Base-by-base conservation (phyloP, 2,329 filamentous ascomycete species). In the Pezicula rhizophila region DNA sequence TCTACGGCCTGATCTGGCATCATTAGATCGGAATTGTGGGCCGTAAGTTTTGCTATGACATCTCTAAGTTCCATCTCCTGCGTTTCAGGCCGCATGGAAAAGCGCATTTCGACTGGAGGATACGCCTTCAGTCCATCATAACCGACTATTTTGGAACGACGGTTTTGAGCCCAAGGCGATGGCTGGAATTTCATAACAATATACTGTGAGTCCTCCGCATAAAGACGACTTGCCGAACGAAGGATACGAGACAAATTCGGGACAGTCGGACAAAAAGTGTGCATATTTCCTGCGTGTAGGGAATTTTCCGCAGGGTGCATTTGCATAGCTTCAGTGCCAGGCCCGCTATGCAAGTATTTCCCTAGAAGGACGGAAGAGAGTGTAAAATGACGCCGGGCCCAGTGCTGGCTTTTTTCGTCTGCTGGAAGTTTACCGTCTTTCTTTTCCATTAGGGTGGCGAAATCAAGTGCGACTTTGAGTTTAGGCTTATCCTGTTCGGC, bases 1-100 rank as follows among this genome's bases (percentile, higher is more conserved):
- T 66, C 64, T n/a, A 58, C 53, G 7, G 49, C 45, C 33, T 55
- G 56, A 25, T 62, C 54, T 10, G 64, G 64, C 10, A 66, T 49
- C 61, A 65, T 62, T 3, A 66, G 49, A 50, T 64, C 61, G 3
- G 53, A 53, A 8, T 45, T 54, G 10, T 43, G 40, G 5, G 56
- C 49, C 14, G 57, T 47, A 4, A 59, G 39, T 3, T 64, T 42
- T 23, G 63, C 64, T 20, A 47, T 37, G 6, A 64, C 45, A 12
- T 47, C 33, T 33, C 50, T 39, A 4, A 63, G 41, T 10, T 45
- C 46, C 10, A 58, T 23, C 20, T 51, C 38, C 26, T 52, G 51
- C 1, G 44, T 49, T 10, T 42, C 15, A 11, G 31, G 20, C 15
- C 61, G 43, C 11, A 59, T 52, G 7, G 46, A 25, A 35, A 65